Evolutionary conservation across 768 basidiomycete species (phyloP).

Genomic region (Amanita pseudoporphyria): DNA sequence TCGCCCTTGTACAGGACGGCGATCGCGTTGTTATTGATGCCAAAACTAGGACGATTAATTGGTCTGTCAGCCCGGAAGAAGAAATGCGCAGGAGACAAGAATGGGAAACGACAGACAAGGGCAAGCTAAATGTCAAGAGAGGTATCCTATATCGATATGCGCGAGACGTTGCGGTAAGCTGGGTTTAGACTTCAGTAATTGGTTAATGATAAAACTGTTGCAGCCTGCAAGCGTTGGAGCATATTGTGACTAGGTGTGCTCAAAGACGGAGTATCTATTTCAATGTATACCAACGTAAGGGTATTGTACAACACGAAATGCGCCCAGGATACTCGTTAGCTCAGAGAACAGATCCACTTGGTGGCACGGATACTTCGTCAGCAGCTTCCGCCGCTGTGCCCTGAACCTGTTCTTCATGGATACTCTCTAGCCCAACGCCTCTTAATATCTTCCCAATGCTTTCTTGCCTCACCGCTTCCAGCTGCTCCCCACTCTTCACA

Average conservation of each 20-base stretch:
- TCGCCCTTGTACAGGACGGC: slow-evolving; percentile 79
- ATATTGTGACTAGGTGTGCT: slow-evolving; percentile 55
- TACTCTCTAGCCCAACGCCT: slow-evolving; percentile 54
- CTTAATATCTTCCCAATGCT: slow-evolving; percentile 53
- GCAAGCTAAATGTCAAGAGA: slow-evolving; percentile 55
- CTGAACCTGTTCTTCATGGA: slow-evolving; percentile 56
- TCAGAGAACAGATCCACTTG: slow-evolving; percentile 7
- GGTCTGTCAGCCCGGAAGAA: slow-evolving; percentile 64
- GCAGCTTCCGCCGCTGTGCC: slow-evolving; percentile 24
- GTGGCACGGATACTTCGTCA: slow-evolving; percentile 6
- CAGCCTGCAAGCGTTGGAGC: slow-evolving; percentile 79
- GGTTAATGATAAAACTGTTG: not conserved
- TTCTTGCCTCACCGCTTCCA: slow-evolving; percentile 57
- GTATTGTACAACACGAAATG: not conserved
- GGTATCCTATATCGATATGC: slow-evolving; percentile 78
- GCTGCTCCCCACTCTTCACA: slow-evolving; percentile 73
- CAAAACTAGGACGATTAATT: slow-evolving; percentile 52
- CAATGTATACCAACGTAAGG: not conserved
- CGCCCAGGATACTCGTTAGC: not conserved
- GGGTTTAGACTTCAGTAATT: not conserved
- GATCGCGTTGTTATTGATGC: slow-evolving; percentile 73
- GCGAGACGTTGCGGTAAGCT: slow-evolving; percentile 74
- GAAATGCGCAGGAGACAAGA: slow-evolving; percentile 46
- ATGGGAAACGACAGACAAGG: slow-evolving; percentile 64
- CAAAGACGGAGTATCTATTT: not conserved